phyloP scores from a whole-genome alignment of 768 basidiomycete species.

The Suillus discolor region DNA sequence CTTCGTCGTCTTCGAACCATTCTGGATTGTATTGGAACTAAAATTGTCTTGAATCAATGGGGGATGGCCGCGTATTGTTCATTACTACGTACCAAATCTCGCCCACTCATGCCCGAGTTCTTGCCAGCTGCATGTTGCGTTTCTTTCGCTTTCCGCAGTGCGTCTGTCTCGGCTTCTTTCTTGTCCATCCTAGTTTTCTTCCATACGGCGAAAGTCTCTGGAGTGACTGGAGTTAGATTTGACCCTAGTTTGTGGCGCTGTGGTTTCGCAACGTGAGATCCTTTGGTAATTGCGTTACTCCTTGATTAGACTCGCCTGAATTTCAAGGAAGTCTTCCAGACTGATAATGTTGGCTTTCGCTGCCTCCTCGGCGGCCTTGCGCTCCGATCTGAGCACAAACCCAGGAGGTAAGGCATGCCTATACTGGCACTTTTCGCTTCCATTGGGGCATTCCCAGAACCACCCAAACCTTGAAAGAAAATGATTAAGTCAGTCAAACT shows the following conservation, averaged over 20 bases:
- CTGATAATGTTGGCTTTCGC: conserved; percentile 89
- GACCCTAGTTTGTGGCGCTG: conserved; percentile 93
- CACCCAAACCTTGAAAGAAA: conserved; percentile 66
- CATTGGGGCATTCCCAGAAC: conserved; percentile 96
- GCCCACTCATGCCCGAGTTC: conserved; percentile 89
- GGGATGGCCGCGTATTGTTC: background rate
- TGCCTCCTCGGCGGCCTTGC: conserved; percentile 88
- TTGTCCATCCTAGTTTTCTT: conserved; percentile 95
- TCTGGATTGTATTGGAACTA: conserved; percentile 96
- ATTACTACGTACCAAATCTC: conserved; percentile 74
- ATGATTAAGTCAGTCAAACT: background rate
- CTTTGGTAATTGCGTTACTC: background rate
- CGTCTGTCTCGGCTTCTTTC: conserved; percentile 89
- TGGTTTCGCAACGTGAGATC: conserved; percentile 10
- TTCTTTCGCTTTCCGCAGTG: conserved; percentile 79
- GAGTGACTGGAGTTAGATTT: conserved; percentile 91
- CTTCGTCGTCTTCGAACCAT: conserved; percentile 84
- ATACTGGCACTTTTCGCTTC: conserved; percentile 82
- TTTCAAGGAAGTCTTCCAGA: conserved; percentile 96
- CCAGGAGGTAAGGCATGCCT: conserved; percentile 95
- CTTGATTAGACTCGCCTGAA: conserved; percentile 67
- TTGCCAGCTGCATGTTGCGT: conserved; percentile 84
- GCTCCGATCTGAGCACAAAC: conserved; percentile 93
- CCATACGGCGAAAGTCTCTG: conserved; percentile 90
- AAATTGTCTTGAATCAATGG: conserved; percentile 14